Base-by-base conservation (phyloP, 2,329 filamentous ascomycete genomes). In the Penicillium sp. region DNA sequence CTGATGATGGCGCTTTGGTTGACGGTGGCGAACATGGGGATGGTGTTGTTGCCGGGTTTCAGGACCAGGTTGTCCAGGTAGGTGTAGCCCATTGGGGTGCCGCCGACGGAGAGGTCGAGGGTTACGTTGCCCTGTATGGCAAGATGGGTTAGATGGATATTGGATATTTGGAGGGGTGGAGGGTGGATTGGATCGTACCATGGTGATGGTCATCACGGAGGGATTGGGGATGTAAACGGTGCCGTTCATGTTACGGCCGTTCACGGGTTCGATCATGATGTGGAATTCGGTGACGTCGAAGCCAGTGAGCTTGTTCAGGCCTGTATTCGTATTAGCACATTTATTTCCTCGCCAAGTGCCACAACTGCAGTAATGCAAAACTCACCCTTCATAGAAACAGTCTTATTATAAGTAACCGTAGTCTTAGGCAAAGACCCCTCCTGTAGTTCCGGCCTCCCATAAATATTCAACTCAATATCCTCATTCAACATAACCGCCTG, bases 141-240 rank as follows among this genome's bases (percentile, higher is more conserved):
- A 33, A 2, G 28, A 40, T 37, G 65, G 53, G 63, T 65, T 62
- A 30, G 53, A 35, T 6, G 26, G 22, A 37, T 37, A 40, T 42
- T 50, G 35, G n/a, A 7, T n/a, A 28, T 30, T 22, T 24, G 33
- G 12, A 13, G 24, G 7, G 7, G 33, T 35, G 30, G 30, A 2
- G 28, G 28, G 3, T 37, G 10, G 35, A 37, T 15, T 2, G 35
- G 17, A 35, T 28, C 64, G 51, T 74, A 80, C 79, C 79, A 89
- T 79, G 47, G 78, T 75, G 59, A 88, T 75, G 4, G 82, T 85
- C 75, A 87, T 77, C 58, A 86, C 79, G 2, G 85, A 85, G 0
- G 86, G 86, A 71, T 89, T 89, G 62, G 86, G 86, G 54, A 89
- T 85, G 63, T 73, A 78, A 51, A 86, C 82, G 13, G 76, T 80